Percentiles rank a stretch among this genome's conserved stretches.
These are phyloP conservation scores for Heliamphora exappendiculata DNA, from an alignment of 148 eudicot species.

Conservation along the genomic window DNA sequence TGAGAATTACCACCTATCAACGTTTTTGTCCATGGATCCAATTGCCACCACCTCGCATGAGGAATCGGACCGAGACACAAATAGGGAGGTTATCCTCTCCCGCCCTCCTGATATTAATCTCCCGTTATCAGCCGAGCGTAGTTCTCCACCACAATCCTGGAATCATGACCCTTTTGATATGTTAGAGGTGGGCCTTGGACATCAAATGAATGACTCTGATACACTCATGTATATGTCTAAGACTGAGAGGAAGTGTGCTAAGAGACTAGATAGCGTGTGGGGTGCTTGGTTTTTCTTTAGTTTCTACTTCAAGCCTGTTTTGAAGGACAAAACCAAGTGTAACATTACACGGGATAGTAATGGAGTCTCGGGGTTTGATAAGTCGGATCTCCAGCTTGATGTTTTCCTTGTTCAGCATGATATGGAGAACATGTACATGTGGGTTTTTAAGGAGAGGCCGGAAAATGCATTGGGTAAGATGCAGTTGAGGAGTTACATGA, in stretches of 20 bases:
- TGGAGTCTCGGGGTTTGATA: constrained; percentile 67
- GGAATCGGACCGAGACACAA: constrained; percentile 49
- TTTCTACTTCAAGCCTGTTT: constrained; percentile 65
- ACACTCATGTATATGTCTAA: constrained; percentile 43
- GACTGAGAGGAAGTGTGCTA: constrained; percentile 58
- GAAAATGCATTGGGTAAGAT: constrained; percentile 81
- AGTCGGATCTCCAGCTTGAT: constrained; percentile 61
- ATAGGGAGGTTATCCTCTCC: constrained; percentile 38
- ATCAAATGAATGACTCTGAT: constrained; percentile 49
- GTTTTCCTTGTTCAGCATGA: constrained; percentile 84
- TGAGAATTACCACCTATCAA: constrained; percentile 67
- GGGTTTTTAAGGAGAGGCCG: constrained; percentile 74
- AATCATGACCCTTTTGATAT: constrained; percentile 49
- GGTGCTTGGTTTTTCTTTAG: constrained; percentile 93
- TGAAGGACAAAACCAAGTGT: constrained; percentile 54
- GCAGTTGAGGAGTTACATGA: constrained; percentile 88
- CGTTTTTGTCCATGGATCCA: constrained; percentile 73
- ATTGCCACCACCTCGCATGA: constrained; percentile 52
- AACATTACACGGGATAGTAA: constrained; percentile 44
- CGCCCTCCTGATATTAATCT: constrained; percentile 78
- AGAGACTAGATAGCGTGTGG: constrained; percentile 71
- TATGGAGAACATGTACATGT: constrained; percentile 91
- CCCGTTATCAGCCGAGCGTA: constrained; percentile 56
- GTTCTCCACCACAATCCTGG: constrained; percentile 61
- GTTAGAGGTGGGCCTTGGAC: constrained; percentile 64